phyloP scores from a whole-genome alignment of 208 protist genomes.

The Tritrichomonas musculus region DNA sequence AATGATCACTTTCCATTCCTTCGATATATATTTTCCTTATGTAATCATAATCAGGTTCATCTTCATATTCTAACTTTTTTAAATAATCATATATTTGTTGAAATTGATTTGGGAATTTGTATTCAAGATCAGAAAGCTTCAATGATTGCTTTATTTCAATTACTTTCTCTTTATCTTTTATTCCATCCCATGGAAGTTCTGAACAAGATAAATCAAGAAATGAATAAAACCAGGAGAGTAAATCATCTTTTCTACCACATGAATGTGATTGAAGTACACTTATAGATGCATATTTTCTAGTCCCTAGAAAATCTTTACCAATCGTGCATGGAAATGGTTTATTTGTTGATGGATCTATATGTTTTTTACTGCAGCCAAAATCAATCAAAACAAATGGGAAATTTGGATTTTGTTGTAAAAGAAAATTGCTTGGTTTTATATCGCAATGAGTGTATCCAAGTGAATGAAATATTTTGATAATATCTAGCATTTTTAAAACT shows the following conservation, averaged over 20 bases:
- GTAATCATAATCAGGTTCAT: no score
- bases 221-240: neutral
- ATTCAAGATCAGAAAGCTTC: no score
- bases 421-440: slow-evolving; percentile 8
- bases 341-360: neutral
- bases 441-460: neutral
- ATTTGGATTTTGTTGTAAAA: neutral
- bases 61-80: no score
- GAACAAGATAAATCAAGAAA: neutral
- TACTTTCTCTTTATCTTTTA: neutral
- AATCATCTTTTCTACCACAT: neutral
- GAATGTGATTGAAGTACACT: neutral
- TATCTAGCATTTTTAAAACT: neutral
- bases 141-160: neutral
- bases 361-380: neutral
- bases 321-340: neutral
- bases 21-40: no score
- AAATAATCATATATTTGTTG: no score
- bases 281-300: neutral
- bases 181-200: neutral
- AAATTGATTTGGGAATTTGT: no score
- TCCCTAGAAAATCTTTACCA: neutral
- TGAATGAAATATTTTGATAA: neutral
- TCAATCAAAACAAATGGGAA: neutral
- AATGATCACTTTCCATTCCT: no score